Base-by-base conservation (phyloP, 257 asterid species). In the Solanum chilense region DNA sequence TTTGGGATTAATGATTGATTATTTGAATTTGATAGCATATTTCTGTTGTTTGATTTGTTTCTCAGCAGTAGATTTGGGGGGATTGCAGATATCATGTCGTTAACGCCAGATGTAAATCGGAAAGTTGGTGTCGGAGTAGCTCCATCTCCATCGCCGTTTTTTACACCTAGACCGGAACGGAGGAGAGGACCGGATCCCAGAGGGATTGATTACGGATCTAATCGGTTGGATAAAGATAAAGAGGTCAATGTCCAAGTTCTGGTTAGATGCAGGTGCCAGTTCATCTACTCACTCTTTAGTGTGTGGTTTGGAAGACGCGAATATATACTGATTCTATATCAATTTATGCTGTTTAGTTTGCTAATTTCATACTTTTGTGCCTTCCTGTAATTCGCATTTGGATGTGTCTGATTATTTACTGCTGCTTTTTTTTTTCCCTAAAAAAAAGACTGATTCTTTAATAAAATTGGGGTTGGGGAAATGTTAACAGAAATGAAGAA, bases 191-290 rank as follows among this genome's bases (percentile, higher is more conserved):
- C 94, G 3, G 98, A 93, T 16, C 91, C 94, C 12, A 93, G 97
- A 87, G 95, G 92, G 3, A 66, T 88, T 83, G 97, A 93, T 3
- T 91, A 95, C 91, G 90, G 86, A 84, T 89, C 86, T 1, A 91
- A 76, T 89, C 91, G 96, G 3, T 90, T 76, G 52, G 97, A 95
- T 62, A 93, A 87, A 85, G 97, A 95, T 42, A 94, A 88, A 90
- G 98, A 95, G 92, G 93, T 90, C 86, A 95, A 95, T 71, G 93
- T 95, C 31, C 98, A 94, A 91, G 98, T 95, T 90, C 45, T 95
- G 88, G 95, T 95, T n/a, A 89, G 98, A 88, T 95, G 98, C 98
- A 95, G 98, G 98, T 95, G 82, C 4, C 27, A 56, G 39, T 44
- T 35, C 44, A 21, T 41, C 35, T 27, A 10, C 23, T 52, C 45